Base-by-base conservation (phyloP, 441 rosid species). In the Mallotus japonicus region DNA sequence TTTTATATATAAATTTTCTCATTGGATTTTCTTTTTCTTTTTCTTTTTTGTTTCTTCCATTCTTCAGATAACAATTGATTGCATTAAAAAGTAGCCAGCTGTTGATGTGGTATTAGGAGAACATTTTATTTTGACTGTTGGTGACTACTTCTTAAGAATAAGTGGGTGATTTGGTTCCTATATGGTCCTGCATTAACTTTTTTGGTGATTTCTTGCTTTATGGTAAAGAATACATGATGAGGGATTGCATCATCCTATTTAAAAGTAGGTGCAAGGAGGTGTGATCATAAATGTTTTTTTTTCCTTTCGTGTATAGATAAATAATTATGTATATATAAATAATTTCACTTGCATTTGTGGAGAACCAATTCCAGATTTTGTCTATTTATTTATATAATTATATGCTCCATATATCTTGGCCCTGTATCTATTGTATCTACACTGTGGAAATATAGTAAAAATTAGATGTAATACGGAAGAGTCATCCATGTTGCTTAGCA, bases 71-170 rank as follows among this genome's bases (percentile, higher is more conserved):
- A 73, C 55, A 44, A 86, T 93, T 13, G 79, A 79, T 79, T 84
- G 87, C 87, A 78, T 93, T 9, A 96, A 90, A 46, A 84, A 87
- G n/a, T 74, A 79, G 74, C 95, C 97, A 37, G 61, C 78, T 0
- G 89, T 79, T 60, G 82, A 76, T 44, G 78, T 93, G 73, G 77
- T 65, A 34, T 76, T 86, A 19, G 98, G 91, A 65, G 77, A 88
- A 60, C 95, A 93, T 46, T 76, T 91, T 2, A 87, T 85, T 76
- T 79, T 95, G 77, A 83, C 88, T 0, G 87, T 80, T 0, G 90
- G 95, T 0, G 92, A 92, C 51, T 77, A 81, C 71, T 75, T 58
- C 42, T 73, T 65, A 70, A 83, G 83, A 69, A 76, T 71, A 15
- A 78, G 78, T 5, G 56, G 10, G 12, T 73, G 68, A 79, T 32